Evolutionary conservation across 176 grass and related monocot genomes (phyloP), one percentile per base, ranked within the genome.

Genomic region (Typha latifolia): DNA sequence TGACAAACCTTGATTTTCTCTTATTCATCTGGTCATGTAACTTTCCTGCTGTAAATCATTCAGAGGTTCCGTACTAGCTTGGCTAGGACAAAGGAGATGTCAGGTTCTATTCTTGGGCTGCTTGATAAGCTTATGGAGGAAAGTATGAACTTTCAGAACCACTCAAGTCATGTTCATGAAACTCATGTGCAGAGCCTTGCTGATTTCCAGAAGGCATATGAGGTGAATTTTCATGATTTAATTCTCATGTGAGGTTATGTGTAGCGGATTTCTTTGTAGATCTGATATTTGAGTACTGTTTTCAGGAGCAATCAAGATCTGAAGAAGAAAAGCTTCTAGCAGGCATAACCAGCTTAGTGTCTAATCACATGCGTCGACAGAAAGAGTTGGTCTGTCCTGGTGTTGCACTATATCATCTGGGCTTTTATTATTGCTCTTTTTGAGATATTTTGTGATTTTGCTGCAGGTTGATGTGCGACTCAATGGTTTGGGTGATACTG

Each of bases 151-250:
- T 51, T 99, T 65, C 78, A 90, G 20, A 76, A 51, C 20, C 86
- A 99, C 51, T 79, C 95, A 27, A 87, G 59, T 51, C 52, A 61
- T 26, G 76, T 74, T 18, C 89, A 99, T 77, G 86, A 90, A 70
- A 75, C 47, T 66, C 89, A 94, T 14, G 80, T 77, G 19, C 90
- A 90, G 79, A 87, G 81, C 79, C 74, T 94, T 72, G 70, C 76
- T 78, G 89, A 99, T 81, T 99, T 99, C 67, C 83, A 83, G 59
- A 90, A 76, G 49, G 89, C 63, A 32, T 99, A 94, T 67, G 77
- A 90, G 89, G 95, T 99, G 59, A 81, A 47, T n/a, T 18, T 64
- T 63, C 62, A 19, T 66, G 16, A 49, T 61, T 61, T 0, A 51
- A 16, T 1, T 27, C 48, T 72, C 1, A 21, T 19, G 61, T 22